Evolutionary conservation across 345 rosid genomes (phyloP).

Genomic region (Melastoma malabathricum): DNA sequence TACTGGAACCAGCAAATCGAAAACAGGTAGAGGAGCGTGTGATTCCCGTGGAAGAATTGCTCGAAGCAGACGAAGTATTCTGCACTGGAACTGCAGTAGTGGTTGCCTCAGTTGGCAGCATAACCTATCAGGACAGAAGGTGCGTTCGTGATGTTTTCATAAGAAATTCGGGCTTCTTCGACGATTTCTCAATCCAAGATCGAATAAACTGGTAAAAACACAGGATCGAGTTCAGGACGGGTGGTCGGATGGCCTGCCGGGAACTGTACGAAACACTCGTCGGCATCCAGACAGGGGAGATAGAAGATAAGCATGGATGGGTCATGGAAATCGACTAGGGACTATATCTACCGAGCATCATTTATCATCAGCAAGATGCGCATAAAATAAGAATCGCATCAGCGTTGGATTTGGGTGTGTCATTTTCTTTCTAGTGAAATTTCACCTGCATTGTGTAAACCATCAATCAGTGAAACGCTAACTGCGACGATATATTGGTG

Average conservation of each 20-base stretch:
- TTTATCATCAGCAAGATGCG: too few relatives aligned
- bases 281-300: slow-evolving; percentile 51
- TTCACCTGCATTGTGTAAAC: too few relatives aligned
- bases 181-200: too few relatives aligned
- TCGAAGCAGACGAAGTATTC: slow-evolving; percentile 57
- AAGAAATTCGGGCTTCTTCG: too few relatives aligned
- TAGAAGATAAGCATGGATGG: slow-evolving; percentile 78
- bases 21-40: slow-evolving; percentile 52
- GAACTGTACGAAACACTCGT: slow-evolving; percentile 46
- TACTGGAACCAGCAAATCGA: too few relatives aligned
- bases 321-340: slow-evolving; percentile 24
- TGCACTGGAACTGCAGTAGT: slow-evolving; percentile 78
- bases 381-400: too few relatives aligned
- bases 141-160: slow-evolving; percentile 2
- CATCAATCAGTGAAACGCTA: too few relatives aligned
- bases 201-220: slow-evolving; percentile 2
- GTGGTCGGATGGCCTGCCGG: slow-evolving; percentile 25
- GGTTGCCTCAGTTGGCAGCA: slow-evolving; percentile 52
- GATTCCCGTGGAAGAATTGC: slow-evolving; percentile 40
- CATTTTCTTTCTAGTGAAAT: too few relatives aligned
- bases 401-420: too few relatives aligned
- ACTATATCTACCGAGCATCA: background rate
- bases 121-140: slow-evolving; percentile 48
- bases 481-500: too few relatives aligned
- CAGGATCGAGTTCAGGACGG: slow-evolving; percentile 49